phyloP scores from a whole-genome alignment of 768 basidiomycete species.

The Lyophyllum shimeji region DNA sequence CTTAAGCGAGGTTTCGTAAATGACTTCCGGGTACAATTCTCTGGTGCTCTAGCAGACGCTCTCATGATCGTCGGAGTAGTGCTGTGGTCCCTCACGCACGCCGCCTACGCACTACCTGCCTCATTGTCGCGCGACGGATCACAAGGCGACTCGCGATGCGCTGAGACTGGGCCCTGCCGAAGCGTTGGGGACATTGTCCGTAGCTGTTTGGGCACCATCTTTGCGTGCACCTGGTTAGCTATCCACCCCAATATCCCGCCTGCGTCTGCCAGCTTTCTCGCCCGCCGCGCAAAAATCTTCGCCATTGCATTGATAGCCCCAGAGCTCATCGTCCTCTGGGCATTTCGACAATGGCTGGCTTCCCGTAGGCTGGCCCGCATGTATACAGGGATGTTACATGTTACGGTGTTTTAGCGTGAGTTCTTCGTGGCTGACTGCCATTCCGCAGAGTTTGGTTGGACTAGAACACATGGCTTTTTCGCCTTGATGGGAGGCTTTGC shows the following conservation, averaged over 20 bases:
- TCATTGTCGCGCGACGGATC: background rate
- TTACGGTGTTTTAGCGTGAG: background rate
- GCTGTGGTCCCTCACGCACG: background rate
- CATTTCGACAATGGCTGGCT: constrained; percentile 18
- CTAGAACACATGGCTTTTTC: constrained; percentile 23
- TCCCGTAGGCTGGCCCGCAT: constrained; percentile 14
- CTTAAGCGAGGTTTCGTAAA: background rate
- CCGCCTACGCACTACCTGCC: background rate
- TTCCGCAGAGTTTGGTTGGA: background rate
- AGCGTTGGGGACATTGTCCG: constrained; percentile 18
- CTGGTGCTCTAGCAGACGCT: too few species aligned
- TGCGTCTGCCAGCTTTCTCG: background rate
- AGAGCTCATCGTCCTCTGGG: constrained; percentile 21
- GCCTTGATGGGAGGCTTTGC: constrained; percentile 27
- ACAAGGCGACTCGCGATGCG: background rate
- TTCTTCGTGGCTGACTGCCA: background rate
- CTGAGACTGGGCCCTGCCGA: constrained; percentile 3
- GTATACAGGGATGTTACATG: background rate
- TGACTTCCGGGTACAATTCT: background rate
- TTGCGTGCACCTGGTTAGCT: constrained; percentile 23
- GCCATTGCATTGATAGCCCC: constrained; percentile 21
- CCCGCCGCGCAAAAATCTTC: constrained; percentile 13
- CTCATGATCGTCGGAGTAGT: background rate
- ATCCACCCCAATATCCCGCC: constrained; percentile 26
- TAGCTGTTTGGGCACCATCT: constrained; percentile 24